Base-by-base conservation (phyloP, 805 yeast species). In the Kazachstania viticola region DNA sequence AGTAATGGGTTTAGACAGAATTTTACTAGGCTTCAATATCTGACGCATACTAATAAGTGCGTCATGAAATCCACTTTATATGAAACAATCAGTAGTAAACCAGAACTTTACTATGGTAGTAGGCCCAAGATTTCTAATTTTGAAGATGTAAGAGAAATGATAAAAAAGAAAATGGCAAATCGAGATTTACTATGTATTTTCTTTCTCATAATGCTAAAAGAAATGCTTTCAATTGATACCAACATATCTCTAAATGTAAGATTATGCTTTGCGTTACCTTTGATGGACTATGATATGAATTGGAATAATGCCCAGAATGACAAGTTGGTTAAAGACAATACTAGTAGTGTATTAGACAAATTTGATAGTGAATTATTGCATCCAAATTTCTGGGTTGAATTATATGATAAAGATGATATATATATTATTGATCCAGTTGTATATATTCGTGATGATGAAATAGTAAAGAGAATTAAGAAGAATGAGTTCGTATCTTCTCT, bases 351-450 rank as follows among this genome's bases (percentile, higher is more conserved):
- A 3, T 48, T 45, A 7, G 47, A 49, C 25, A 34, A 25, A 26
- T 48, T 35, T 38, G 55, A 49, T 37, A 32, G 49, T 4, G 55
- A 49, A 30, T 30, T 48, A 12, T 28, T 48, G 8, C 32, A 38
- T n/a, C 55, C 55, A 5, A 32, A 37, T 37, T 46, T 48, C 30
- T 49, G 55, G 55, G 35, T 49, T 16, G 53, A 49, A 27, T 24
- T 46, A 9, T 25, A 33, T 5, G 25, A 26, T 14, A 13, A 28
- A 8, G 21, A 28, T 17, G 31, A 37, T 12, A 11, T 44, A 3
- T 45, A 39, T 27, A 37, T 45, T 3, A 39, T 49, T 15, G 55
- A 49, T 33, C 55, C 55, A 4, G 27, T 46, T 3, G 48, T 46
- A 6, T 40, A 42, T 23, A 12, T 42, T 4, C 30, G 42, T 5